Base-by-base conservation (phyloP, 1,284 basidiomycete species). In the Athelia sp. region DNA sequence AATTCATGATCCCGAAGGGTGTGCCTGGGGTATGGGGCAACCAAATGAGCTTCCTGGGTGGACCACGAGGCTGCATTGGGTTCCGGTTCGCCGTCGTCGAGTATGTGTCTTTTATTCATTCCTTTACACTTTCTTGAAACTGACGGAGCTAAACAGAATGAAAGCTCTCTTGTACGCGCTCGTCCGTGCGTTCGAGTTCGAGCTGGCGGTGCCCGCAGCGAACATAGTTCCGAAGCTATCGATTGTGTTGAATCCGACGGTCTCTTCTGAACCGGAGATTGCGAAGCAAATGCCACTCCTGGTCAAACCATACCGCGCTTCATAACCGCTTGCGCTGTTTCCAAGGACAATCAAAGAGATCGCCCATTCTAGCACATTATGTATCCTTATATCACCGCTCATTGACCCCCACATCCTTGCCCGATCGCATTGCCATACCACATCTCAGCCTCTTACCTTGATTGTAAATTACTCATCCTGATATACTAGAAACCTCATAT, bases 131-230 rank as follows among this genome's bases (percentile, higher is more conserved):
- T 13, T 29, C 13, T 13, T 29, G 26, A 29, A 29, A 29, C 4
- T 4, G 13, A 13, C 26, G 13, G 18, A 44, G 15, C 24, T 44
- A n/a, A 44, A 21, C n/a, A 79, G 76, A 58, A 75, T 72, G 65
- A 79, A 78, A 52, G 73, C 72, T 0, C 66, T 84, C 2, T 52
- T 85, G 6, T 86, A 82, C 58, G 73, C 78, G 0, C 67, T 86
- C 31, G 59, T 84, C 8, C 69, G 81, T 10, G 66, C 70, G 3
- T 82, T 85, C 56, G 73, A 77, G 47, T 82, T 84, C 57, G 72
- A 78, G 53, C 64, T 79, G 8, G 74, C 72, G 1, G 70, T 78
- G 17, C 64, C 76, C 9, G 55, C 62, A 0, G 59, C 59, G 6
- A 67, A 73, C 15, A 66, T 76, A 49, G 56, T 50, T 29, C 65